A percentile compares a stretch with the other conserved stretches of the same genome.
These are phyloP conservation scores for Jimgerdemannia lactiflua DNA, from an alignment of 192 early-diverging fungal genomes.

Conservation along the genomic window DNA sequence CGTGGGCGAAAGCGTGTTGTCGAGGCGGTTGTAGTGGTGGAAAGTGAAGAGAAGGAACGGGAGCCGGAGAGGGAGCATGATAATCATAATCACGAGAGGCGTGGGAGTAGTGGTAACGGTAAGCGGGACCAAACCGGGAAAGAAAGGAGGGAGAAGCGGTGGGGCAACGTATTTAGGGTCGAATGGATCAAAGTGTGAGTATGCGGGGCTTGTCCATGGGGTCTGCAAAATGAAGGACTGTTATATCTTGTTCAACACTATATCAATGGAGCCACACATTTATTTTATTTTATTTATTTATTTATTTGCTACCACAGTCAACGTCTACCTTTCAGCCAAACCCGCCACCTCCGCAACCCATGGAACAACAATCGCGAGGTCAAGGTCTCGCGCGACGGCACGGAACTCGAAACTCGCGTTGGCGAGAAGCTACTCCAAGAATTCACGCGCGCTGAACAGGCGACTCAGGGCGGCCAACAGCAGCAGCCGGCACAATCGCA, in stretches of 20 bases:
- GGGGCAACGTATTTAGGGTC: slow-evolving; percentile 42
- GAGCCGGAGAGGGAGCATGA: too few species aligned
- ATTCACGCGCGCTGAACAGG: slow-evolving; percentile 30
- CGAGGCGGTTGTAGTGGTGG: too few species aligned
- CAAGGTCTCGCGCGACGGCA: slow-evolving; percentile 48
- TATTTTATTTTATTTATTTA: too few species aligned
- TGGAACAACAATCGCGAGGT: slow-evolving; percentile 46
- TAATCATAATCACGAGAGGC: too few species aligned
- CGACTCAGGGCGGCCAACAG: too few species aligned
- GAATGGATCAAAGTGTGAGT: slow-evolving; percentile 50
- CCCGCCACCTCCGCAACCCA: slow-evolving; percentile 40
- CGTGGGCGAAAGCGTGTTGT: neutral
- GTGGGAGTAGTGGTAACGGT: too few species aligned
- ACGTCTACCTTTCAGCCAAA: slow-evolving; percentile 38
- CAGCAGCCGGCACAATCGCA: slow-evolving; percentile 5
- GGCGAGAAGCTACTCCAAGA: slow-evolving; percentile 35
- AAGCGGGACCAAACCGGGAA: too few species aligned
- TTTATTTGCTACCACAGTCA: slow-evolving; percentile 27
- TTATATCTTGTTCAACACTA: too few species aligned
- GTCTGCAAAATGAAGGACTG: too few species aligned
- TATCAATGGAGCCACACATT: too few species aligned
- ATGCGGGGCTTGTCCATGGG: too few species aligned
- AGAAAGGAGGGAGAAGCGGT: slow-evolving; percentile 34
- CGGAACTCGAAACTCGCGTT: slow-evolving; percentile 38
- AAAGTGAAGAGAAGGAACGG: too few species aligned